Base-by-base conservation (phyloP, 2,329 filamentous ascomycete genomes). In the Paecilomyces niveus region DNA sequence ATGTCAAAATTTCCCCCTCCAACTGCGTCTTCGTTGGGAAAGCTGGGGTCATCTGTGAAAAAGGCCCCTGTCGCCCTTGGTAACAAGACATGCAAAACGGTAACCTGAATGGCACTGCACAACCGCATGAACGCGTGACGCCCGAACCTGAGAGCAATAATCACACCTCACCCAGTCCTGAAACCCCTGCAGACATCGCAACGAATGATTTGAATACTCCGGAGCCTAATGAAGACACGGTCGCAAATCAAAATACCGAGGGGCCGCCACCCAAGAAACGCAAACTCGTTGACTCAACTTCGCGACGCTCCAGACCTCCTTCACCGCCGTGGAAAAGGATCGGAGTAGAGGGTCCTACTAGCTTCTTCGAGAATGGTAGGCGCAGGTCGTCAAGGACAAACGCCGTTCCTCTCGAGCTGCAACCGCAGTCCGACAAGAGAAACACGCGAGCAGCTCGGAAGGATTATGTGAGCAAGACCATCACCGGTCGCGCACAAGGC, bases 291-390 rank as follows among this genome's bases (percentile, higher is more conserved):
- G 74, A 73, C 26, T 62, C 67, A 33, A 64, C 67, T 22, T 73
- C 68, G 58, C 68, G 70, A 59, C 73, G 71, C 55, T 71, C 72
- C 22, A 74, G 76, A 53, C 70, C 73, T 53, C 65, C 72, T 49
- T 97, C 93, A 62, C 94, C 94, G 64, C 94, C 94, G 22, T 99
- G 94, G 94, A 97, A 94, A 78, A 90, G 86, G 68, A 83, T 89
- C 62, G 83, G 83, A 59, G 90, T 89, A 49, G 89, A 96, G 29
- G 94, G 94, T 0, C 94, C 94, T 22, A 94, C 93, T 3, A 89
- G 89, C 0, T 92, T 95, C 71, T 83, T 89, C 53, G 79, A 82
- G 60, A 80, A 84, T 70, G 85, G 85, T 45, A 80, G 80, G 63
- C 78, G 85, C 60, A 85, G 83, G 71, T 87, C 85, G 52, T 82